Base-by-base conservation (phyloP, 768 basidiomycete genomes). In the Termitomyces sp. region DNA sequence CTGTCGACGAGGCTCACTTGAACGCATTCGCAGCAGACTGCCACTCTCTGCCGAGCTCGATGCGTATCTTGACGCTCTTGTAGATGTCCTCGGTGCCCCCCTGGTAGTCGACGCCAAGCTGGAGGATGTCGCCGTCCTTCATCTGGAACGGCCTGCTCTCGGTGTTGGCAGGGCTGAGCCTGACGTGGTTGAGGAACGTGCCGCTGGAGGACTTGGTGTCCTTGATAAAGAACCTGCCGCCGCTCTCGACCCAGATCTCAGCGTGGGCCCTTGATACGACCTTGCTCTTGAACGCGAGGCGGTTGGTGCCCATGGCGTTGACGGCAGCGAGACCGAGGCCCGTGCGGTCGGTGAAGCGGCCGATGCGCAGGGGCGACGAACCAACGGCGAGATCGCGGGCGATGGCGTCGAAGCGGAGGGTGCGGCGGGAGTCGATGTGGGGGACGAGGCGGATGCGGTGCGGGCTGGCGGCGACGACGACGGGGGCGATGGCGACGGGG, bases 71-170 rank as follows among this genome's bases (percentile, higher is more conserved):
- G 60, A 98, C 93, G 59, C 91, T 93, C 75, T 97, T 90, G 73
- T 96, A 98, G 55, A 96, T 94, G 72, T 98, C 95, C 76, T 98
- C 95, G 7, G 91, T 85, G 0, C 96, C 96, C 6, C 96, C 96
- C 72, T 98, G 95, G 74, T 97, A 99, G 70, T 98, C 95, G 30
- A 98, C 93, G 2, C 96, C 95, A 0, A 98, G 85, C 74, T 98
- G 96, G 20, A 98, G 74, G 32, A 98, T 82, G 74, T 98, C 95
- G 1, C 96, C 96, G 61, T 98, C 95, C 74, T 90, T 93, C 66
- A 98, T 78, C 61, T 83, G 83, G 60, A 80, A 87, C 0, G 93
- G 83, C 41, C 85, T 76, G 5, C 87, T 89, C 70, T 96, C 95
- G 7, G 84, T 81, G 50, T 89, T 89, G 12, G 95, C 94, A 0